Conservation (phyloP, 2,329 filamentous ascomycete genomes). For the Ceratocystis albifundus region DNA sequence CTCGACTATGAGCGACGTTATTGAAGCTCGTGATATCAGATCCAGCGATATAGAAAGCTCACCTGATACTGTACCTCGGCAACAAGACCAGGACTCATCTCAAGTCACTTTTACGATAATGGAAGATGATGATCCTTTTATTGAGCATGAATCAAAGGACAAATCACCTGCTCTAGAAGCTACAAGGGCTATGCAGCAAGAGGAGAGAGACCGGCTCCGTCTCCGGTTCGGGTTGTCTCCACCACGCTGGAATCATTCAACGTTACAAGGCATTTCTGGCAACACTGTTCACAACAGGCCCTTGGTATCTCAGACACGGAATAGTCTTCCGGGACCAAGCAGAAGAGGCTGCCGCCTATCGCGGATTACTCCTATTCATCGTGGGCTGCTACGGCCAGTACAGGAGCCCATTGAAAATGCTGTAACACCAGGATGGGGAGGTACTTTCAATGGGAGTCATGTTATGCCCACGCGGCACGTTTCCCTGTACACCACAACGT, state of each 20-base stretch:
- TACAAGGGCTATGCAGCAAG: neutral
- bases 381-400: neutral
- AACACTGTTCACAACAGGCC: neutral
- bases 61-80: neutral
- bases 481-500: neutral
- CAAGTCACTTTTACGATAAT: neutral
- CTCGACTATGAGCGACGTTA: neutral
- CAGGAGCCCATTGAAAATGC: neutral
- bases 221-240: neutral
- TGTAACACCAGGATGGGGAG: neutral
- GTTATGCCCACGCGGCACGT: neutral
- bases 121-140: slow-evolving; percentile 8
- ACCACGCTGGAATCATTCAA: neutral
- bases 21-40: neutral
- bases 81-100: neutral
- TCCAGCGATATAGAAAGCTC: neutral
- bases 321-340: neutral
- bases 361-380: neutral
- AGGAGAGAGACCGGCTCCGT: neutral
- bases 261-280: neutral
- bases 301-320: neutral
- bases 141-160: neutral
- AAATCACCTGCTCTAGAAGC: neutral
- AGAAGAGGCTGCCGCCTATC: neutral
- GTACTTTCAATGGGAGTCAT: neutral